Evolutionary conservation across 192 early-diverging fungal genomes (phyloP).

Genomic region (Mortierella claussenii): DNA sequence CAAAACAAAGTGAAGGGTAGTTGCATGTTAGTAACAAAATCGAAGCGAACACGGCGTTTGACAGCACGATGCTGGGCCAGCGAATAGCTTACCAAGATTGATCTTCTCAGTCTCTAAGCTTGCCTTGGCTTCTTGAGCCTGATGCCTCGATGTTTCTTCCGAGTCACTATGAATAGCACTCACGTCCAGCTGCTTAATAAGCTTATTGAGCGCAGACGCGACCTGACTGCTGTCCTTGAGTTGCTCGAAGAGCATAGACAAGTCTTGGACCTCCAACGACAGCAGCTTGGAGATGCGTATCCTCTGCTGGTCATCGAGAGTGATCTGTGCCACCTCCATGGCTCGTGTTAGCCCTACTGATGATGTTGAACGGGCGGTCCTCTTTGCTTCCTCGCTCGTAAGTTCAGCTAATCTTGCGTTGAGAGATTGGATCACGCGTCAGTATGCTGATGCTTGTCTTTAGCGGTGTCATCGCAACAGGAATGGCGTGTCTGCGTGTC

Average conservation of each 20-base stretch:
- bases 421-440: too few species aligned
- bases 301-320: constrained; percentile 31
- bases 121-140: constrained; percentile 43
- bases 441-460: too few species aligned
- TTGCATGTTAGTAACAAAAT: too few species aligned
- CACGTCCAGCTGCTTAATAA: constrained; percentile 30
- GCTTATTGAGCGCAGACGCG: constrained; percentile 6
- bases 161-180: constrained; percentile 14
- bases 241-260: constrained; percentile 27
- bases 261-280: constrained; percentile 28
- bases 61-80: too few species aligned
- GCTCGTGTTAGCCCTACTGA: constrained; percentile 4
- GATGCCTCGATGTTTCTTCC: constrained; percentile 26
- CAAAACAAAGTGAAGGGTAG: neutral
- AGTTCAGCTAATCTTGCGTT: too few species aligned
- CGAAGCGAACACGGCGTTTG: too few species aligned
- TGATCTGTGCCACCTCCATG: constrained; percentile 36
- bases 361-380: neutral
- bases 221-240: constrained; percentile 18
- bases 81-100: constrained; percentile 46
- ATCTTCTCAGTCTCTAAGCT: constrained; percentile 34
- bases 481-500: too few species aligned
- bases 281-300: constrained; percentile 37
- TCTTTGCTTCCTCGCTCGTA: neutral
- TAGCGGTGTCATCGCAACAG: too few species aligned